phyloP scores from a whole-genome alignment of 2,329 filamentous ascomycete genomes.

The Scortechinia acanthostroma region DNA sequence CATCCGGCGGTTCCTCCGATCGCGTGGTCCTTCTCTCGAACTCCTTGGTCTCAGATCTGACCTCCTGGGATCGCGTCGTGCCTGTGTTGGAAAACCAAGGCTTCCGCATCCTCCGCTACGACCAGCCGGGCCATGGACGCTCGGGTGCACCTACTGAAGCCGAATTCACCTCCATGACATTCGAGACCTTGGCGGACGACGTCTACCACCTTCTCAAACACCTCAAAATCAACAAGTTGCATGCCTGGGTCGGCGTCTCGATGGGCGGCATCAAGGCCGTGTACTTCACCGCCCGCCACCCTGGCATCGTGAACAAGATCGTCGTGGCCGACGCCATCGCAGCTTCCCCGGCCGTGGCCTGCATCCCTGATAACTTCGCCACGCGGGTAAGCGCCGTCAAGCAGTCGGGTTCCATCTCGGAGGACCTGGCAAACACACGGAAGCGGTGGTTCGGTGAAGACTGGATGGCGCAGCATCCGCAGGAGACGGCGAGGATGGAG shows the following conservation, averaged over 20 bases:
- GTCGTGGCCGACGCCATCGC: constrained; percentile 30
- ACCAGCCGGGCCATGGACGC: constrained; percentile 31
- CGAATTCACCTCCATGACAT: constrained; percentile 22
- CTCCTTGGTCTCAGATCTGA: constrained; percentile 23
- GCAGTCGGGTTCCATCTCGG: constrained; percentile 18
- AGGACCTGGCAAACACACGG: constrained; percentile 19
- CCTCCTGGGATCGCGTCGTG: constrained; percentile 29
- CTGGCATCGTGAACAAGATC: constrained; percentile 24
- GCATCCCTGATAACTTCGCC: constrained; percentile 23
- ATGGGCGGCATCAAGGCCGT: constrained; percentile 32
- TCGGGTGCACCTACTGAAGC: constrained; percentile 19
- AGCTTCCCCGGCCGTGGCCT: constrained; percentile 24
- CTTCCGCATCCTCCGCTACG: constrained; percentile 30
- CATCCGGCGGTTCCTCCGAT: no score
- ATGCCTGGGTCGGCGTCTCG: constrained; percentile 33
- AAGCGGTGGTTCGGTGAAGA: constrained; percentile 30
- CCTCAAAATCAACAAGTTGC: constrained; percentile 11
- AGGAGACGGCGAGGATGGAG: constrained; percentile 23
- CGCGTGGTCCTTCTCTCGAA: constrained; percentile 31
- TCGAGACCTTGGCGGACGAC: constrained; percentile 27
- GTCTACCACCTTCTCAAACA: constrained; percentile 21
- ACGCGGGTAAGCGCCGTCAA: constrained; percentile 22
- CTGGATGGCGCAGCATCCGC: constrained; percentile 22
- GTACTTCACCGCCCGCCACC: constrained; percentile 26
- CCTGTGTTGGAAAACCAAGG: constrained; percentile 19